These are phyloP conservation scores for Neurospora sp. DNA, from an alignment of 2,329 filamentous ascomycete species.

Conservation along the genomic window DNA sequence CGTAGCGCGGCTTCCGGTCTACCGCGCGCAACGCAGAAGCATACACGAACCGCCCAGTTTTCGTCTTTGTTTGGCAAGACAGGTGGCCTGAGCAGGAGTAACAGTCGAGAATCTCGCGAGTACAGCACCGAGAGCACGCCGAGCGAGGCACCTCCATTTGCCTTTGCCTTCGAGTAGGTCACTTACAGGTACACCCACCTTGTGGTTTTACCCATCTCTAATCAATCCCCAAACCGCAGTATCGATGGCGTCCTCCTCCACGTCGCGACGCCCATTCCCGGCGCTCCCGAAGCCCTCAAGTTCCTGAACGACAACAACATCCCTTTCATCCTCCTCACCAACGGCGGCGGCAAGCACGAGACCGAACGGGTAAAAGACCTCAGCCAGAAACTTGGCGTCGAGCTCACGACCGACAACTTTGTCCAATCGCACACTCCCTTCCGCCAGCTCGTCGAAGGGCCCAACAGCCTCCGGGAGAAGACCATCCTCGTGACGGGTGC, in stretches of 20 bases:
- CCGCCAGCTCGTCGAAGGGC: conserved; percentile 52
- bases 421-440: conserved; percentile 91
- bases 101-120: not conserved
- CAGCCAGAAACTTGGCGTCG: conserved; percentile 52
- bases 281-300: conserved; percentile 62
- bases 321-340: conserved; percentile 90
- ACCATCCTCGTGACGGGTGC: conserved; percentile 69
- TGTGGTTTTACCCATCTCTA: not conserved
- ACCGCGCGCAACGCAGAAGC: not conserved
- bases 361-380: conserved; percentile 61
- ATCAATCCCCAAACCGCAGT: conserved; percentile 6
- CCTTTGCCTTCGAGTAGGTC: conserved; percentile 32
- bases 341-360: conserved; percentile 84
- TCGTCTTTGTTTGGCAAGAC: not conserved
- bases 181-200: not conserved
- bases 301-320: conserved; percentile 66
- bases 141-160: conserved; percentile 23
- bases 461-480: conserved; percentile 44
- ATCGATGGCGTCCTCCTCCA: conserved; percentile 96
- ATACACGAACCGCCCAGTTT: not conserved
- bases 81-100: not conserved
- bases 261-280: conserved; percentile 66
- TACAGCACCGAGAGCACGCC: conserved; percentile 2
- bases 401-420: conserved; percentile 59
- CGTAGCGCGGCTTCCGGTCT: not conserved